These are phyloP conservation scores for Rhizopus sp. DNA, from an alignment of 371 early-diverging fungal species.

Conservation along the genomic window DNA sequence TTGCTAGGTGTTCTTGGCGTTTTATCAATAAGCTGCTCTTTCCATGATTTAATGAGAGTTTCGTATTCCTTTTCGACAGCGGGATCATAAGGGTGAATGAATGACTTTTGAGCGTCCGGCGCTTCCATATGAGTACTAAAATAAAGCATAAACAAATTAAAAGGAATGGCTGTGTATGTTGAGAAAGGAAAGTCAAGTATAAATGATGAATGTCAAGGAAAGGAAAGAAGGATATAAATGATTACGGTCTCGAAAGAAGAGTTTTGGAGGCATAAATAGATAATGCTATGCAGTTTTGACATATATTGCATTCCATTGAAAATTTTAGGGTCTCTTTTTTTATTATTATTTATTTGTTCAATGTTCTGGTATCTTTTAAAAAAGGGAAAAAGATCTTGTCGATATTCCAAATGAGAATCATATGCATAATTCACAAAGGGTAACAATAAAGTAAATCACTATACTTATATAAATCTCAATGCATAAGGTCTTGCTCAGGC, in stretches of 20 bases:
- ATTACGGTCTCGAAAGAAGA: background rate
- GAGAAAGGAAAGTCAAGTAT: background rate
- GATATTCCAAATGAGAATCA: too few species aligned
- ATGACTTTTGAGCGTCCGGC: slow-evolving; percentile 18
- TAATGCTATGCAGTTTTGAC: slow-evolving; percentile 25
- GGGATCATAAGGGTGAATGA: slow-evolving; percentile 25
- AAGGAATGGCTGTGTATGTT: slow-evolving; percentile 1
- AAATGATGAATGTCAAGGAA: slow-evolving; percentile 6
- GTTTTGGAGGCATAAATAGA: slow-evolving; percentile 7
- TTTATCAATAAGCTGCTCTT: slow-evolving; percentile 25
- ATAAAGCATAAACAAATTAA: slow-evolving; percentile 14
- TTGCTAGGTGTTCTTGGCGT: slow-evolving; percentile 16
- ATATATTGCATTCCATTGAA: slow-evolving; percentile 34
- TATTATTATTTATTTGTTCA: background rate
- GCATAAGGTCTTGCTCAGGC: too few species aligned
- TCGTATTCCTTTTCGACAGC: slow-evolving; percentile 40
- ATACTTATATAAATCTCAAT: too few species aligned
- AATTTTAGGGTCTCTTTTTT: slow-evolving; percentile 5
- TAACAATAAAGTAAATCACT: too few species aligned
- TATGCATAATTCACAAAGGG: too few species aligned
- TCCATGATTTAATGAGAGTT: slow-evolving; percentile 35
- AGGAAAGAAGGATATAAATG: background rate
- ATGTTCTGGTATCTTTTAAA: background rate
- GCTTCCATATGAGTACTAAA: slow-evolving; percentile 7
- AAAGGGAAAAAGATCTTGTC: background rate